phyloP scores from a whole-genome alignment of 2,329 filamentous ascomycete genomes.

The Fusarium zealandicum region DNA sequence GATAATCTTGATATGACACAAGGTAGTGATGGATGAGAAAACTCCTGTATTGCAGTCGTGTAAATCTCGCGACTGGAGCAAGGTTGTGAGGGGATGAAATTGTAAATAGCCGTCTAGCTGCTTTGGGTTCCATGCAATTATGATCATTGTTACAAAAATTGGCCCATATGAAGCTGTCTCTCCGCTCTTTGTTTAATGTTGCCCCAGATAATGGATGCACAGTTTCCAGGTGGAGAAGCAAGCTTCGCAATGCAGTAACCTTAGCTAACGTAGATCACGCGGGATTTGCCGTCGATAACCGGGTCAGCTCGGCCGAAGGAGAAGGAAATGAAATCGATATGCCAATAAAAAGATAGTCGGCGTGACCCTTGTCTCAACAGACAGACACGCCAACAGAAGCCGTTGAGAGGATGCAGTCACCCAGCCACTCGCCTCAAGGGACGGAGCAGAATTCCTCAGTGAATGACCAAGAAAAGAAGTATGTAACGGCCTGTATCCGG shows the following conservation, averaged over 20 bases:
- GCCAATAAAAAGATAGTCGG: conserved; percentile 3
- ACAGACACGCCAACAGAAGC: conserved; percentile 5
- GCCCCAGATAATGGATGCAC: background rate
- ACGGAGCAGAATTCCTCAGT: conserved; percentile 2
- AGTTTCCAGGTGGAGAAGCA: background rate
- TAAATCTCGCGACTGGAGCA: too few relatives aligned
- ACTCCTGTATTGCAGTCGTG: too few relatives aligned
- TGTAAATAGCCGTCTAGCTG: background rate
- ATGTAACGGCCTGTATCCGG: background rate
- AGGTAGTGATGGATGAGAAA: too few relatives aligned
- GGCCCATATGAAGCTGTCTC: too few relatives aligned
- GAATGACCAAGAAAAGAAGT: conserved; percentile 24
- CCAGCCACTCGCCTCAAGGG: background rate
- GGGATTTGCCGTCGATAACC: conserved; percentile 1
- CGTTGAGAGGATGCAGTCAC: conserved; percentile 11
- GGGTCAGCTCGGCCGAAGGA: too few relatives aligned
- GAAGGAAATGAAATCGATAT: background rate
- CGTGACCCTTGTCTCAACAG: background rate
- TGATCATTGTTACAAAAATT: too few relatives aligned
- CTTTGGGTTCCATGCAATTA: too few relatives aligned
- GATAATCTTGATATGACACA: background rate
- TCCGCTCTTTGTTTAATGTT: too few relatives aligned
- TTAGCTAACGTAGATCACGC: too few relatives aligned
- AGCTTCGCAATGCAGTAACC: background rate
- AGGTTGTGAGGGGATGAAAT: background rate